These are phyloP conservation scores for Dichotomocladium elegans DNA, from an alignment of 371 early-diverging fungal species.

Conservation along the genomic window DNA sequence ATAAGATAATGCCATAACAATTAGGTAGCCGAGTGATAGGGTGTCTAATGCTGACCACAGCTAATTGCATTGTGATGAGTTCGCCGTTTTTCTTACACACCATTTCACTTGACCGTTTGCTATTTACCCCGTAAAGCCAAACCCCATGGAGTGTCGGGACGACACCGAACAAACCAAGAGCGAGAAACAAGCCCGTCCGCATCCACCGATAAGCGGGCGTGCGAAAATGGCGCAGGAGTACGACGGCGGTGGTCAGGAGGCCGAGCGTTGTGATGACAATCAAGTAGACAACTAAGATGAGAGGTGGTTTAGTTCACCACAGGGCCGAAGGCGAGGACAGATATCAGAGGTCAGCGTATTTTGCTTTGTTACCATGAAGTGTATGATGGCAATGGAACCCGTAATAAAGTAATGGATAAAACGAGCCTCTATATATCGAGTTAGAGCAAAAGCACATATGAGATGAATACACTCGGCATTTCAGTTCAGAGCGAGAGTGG, in stretches of 20 bases:
- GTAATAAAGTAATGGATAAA: conserved; percentile 72
- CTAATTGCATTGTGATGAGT: conserved; percentile 8
- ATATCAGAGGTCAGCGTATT: not conserved
- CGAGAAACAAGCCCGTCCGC: conserved; percentile 76
- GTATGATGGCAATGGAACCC: conserved; percentile 41
- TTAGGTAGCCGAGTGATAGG: conserved; percentile 57
- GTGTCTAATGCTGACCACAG: conserved; percentile 47
- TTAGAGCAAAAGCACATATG: too few relatives aligned
- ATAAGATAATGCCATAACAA: conserved; percentile 73
- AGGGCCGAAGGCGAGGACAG: too few relatives aligned
- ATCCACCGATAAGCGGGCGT: conserved; percentile 76
- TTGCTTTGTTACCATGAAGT: conserved; percentile 19
- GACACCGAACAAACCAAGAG: conserved; percentile 74
- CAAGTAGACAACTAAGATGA: conserved; percentile 4
- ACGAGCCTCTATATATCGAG: conserved; percentile 57
- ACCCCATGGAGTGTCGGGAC: conserved; percentile 75
- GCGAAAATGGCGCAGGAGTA: conserved; percentile 60
- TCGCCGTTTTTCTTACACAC: not conserved
- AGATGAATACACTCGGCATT: not conserved
- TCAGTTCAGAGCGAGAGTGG: not conserved
- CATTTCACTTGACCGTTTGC: too few relatives aligned
- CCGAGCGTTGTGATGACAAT: conserved; percentile 6
- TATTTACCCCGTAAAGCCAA: conserved; percentile 69
- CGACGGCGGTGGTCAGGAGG: conserved; percentile 42
- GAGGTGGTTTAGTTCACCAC: too few relatives aligned